These are phyloP conservation scores for Trichoderma breve DNA, from an alignment of 2,329 filamentous ascomycete species.

Conservation along the genomic window DNA sequence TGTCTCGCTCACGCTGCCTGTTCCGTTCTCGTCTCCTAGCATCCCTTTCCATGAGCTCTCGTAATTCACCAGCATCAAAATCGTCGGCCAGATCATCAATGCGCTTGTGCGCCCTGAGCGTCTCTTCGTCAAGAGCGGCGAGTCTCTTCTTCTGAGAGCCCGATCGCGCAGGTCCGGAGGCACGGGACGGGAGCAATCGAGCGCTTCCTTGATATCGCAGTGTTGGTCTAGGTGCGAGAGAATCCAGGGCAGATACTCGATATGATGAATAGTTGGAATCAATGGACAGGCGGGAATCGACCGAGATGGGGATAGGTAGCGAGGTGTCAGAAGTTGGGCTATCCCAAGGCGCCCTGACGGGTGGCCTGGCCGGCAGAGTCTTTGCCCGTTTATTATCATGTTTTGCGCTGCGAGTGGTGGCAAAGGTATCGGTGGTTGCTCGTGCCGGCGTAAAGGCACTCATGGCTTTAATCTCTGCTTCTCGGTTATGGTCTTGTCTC, in stretches of 20 bases:
- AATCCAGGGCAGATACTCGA: conserved; percentile 74
- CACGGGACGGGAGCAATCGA: conserved; percentile 50
- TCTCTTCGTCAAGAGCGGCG: conserved; percentile 59
- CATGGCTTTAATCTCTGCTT: conserved; percentile 87
- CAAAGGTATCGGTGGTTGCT: conserved; percentile 57
- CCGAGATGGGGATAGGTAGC: conserved; percentile 68
- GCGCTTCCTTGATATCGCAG: conserved; percentile 70
- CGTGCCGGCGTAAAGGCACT: conserved; percentile 66
- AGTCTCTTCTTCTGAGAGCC: conserved; percentile 53
- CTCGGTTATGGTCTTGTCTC: conserved; percentile 71
- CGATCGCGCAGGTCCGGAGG: conserved; percentile 46
- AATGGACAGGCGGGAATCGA: conserved; percentile 74
- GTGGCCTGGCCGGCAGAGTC: conserved; percentile 47
- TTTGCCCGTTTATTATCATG: conserved; percentile 66
- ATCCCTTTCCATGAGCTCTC: conserved; percentile 89
- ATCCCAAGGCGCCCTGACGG: conserved; percentile 53
- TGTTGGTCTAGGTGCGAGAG: conserved; percentile 82
- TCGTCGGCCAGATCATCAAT: conserved; percentile 76
- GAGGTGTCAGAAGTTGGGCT: conserved; percentile 70
- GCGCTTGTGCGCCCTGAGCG: conserved; percentile 58
- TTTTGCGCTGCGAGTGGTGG: conserved; percentile 55
- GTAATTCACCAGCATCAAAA: conserved; percentile 77
- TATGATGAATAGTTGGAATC: conserved; percentile 71
- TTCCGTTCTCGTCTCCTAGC: conserved; percentile 75
- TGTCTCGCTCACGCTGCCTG: conserved; percentile 64